These are phyloP conservation scores for Zymoseptoria crescenta DNA, from an alignment of 2,329 filamentous ascomycete species.

Conservation along the genomic window DNA sequence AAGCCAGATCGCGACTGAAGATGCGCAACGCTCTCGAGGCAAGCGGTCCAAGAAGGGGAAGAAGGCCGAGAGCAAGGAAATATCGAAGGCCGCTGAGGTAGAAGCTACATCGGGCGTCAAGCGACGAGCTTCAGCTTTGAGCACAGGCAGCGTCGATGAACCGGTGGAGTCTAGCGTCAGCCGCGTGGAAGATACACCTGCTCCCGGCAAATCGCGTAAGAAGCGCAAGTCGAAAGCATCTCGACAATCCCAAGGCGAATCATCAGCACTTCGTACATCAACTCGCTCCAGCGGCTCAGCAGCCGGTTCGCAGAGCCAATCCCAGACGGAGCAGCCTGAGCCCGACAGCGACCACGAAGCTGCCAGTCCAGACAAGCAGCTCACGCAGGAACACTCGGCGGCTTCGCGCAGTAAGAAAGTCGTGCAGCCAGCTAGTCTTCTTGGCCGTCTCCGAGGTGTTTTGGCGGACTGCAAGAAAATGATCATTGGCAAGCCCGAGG, in stretches of 20 bases:
- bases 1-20: not conserved
- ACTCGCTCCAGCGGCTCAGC: slow-evolving; percentile 6
- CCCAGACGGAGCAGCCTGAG: not conserved
- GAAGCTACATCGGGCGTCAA: not conserved
- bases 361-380: slow-evolving; percentile 6
- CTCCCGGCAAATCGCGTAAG: slow-evolving; percentile 21
- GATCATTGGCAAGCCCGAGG: slow-evolving; percentile 55
- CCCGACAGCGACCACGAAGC: not conserved
- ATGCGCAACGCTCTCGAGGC: slow-evolving; percentile 2
- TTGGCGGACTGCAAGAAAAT: slow-evolving; percentile 53
- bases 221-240: slow-evolving; percentile 21
- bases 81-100: not conserved
- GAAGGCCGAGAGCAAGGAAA: not conserved
- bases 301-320: not conserved
- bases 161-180: slow-evolving; percentile 1
- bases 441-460: slow-evolving; percentile 47
- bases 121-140: not conserved
- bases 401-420: slow-evolving; percentile 24
- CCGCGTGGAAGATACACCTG: slow-evolving; percentile 15
- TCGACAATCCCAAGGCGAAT: slow-evolving; percentile 7
- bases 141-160: not conserved
- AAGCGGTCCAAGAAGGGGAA: not conserved
- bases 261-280: not conserved
- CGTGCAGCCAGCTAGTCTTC: slow-evolving; percentile 42
- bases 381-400: not conserved